Conservation (phyloP, 2,329 filamentous ascomycete species). For the Rhynchosporium graminicola region DNA sequence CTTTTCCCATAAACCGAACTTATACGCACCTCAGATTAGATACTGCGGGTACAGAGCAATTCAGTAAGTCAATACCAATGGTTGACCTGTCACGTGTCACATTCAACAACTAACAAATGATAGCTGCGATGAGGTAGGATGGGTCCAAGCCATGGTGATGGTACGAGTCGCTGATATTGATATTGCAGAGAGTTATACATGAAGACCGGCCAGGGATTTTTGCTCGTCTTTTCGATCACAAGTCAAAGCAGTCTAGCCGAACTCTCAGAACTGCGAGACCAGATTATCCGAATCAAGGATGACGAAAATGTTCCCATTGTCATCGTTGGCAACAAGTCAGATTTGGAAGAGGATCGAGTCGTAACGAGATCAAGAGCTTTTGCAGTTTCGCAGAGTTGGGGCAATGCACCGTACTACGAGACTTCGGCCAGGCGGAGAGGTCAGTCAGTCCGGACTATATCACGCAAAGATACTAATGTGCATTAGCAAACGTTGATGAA, state of each 20-base stretch:
- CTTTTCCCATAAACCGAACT: conserved; percentile 14
- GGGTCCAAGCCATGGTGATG: background rate
- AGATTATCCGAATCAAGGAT: conserved; percentile 73
- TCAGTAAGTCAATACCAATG: conserved; percentile 55
- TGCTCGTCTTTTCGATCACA: conserved; percentile 74
- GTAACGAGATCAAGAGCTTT: conserved; percentile 67
- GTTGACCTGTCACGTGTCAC: conserved; percentile 29
- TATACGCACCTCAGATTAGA: conserved; percentile 53
- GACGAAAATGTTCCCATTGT: conserved; percentile 70
- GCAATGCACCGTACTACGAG: conserved; percentile 73
- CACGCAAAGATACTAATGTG: background rate
- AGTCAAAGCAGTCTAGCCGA: conserved; percentile 68
- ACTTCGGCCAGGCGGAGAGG: conserved; percentile 64
- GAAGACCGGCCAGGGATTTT: conserved; percentile 74
- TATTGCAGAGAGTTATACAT: conserved; percentile 65
- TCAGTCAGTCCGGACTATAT: conserved; percentile 23
- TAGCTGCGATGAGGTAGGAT: conserved; percentile 58
- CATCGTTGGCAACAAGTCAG: conserved; percentile 73
- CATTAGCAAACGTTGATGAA: conserved; percentile 66
- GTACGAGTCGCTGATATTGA: background rate
- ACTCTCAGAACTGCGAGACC: conserved; percentile 69
- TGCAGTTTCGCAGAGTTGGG: conserved; percentile 67
- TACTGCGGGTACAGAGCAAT: conserved; percentile 75
- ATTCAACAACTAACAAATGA: conserved; percentile 25
- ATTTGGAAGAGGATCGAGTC: conserved; percentile 70